These are phyloP conservation scores for Hymenoscyphus fraxineus DNA, from an alignment of 2,329 filamentous ascomycete species.

Conservation along the genomic window DNA sequence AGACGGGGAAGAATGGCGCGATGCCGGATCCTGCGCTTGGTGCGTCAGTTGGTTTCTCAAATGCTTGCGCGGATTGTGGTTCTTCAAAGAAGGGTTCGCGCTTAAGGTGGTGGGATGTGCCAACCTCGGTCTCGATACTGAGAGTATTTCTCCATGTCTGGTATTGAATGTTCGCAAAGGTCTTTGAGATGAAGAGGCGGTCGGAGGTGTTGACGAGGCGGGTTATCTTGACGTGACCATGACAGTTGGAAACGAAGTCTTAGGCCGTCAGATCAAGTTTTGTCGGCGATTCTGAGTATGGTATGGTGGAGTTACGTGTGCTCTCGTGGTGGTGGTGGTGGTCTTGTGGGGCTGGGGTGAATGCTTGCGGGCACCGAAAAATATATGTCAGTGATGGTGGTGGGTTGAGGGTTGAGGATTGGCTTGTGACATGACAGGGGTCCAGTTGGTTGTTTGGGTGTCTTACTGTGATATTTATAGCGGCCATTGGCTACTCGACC, in stretches of 20 bases:
- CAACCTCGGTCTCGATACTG: conserved; percentile 71
- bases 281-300: neutral
- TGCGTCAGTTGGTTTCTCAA: conserved; percentile 25
- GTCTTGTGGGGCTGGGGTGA: neutral
- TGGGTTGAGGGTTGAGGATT: neutral
- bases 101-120: conserved; percentile 11
- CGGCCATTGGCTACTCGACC: too few species aligned
- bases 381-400: neutral
- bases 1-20: conserved; percentile 86
- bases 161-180: neutral
- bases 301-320: neutral
- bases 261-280: neutral
- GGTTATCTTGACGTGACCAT: conserved; percentile 6
- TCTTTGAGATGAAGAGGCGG: neutral
- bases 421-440: conserved; percentile 5
- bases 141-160: conserved; percentile 68
- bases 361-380: conserved; percentile 2
- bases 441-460: neutral
- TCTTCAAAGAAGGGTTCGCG: neutral
- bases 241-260: neutral
- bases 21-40: conserved; percentile 75
- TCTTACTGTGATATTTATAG: neutral
- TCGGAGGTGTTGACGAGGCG: neutral
- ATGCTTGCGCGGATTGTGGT: conserved; percentile 1
- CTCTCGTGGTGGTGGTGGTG: neutral